Base-by-base conservation (phyloP, 73 alveolate genomes). In the Stentor roeselii region DNA sequence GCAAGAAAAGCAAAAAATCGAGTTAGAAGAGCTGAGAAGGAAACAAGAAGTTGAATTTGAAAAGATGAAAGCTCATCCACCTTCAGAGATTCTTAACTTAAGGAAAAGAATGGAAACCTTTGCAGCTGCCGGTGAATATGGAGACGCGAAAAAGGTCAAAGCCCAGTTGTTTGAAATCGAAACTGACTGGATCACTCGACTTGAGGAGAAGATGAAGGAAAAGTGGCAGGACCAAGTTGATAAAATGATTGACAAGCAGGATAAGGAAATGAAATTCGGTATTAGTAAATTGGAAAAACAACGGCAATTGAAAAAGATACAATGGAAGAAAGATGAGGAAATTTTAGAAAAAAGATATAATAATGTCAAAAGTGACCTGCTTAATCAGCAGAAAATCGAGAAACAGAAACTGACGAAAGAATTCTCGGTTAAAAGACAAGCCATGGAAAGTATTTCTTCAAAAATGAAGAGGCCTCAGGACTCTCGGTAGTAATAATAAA, bases 71-170 rank as follows among this genome's bases (percentile, higher is more conserved):
- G 60, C n/a, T 14, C 60, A 41, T 2, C 75, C 60, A 21, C 60
- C 84, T 76, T 39, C 60, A 21, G 60, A 76, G 39, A 41, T 76
- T 21, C 74, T 41, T 15, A 41, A 76, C 39, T 40, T 76, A 1
- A 76, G 74, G 59, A 76, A 76, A 41, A 76, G 84, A 76, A 40
- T 39, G 39, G 60, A 76, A 14, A 21, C 75, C 21, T 76, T 76
- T 27, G 74, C 84, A n/a, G 14, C 60, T 37, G 84, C 84, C 11
- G 84, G 84, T 0, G 84, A 76, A 76, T 76, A 76, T 2, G 31
- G 11, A 21, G 74, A n/a, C n/a, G 84, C 84, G 6, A 76, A 76
- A 35, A 41, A 76, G 39, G 59, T 76, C n/a, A 37, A 41, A 37
- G 39, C 30, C 21, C 27, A 76, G 15, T 3, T 76, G 14, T 14